Percentiles rank a stretch among this genome's conserved stretches.
Conservation (phyloP, 2,329 filamentous ascomycete genomes). For the Neonectria ditissima region DNA sequence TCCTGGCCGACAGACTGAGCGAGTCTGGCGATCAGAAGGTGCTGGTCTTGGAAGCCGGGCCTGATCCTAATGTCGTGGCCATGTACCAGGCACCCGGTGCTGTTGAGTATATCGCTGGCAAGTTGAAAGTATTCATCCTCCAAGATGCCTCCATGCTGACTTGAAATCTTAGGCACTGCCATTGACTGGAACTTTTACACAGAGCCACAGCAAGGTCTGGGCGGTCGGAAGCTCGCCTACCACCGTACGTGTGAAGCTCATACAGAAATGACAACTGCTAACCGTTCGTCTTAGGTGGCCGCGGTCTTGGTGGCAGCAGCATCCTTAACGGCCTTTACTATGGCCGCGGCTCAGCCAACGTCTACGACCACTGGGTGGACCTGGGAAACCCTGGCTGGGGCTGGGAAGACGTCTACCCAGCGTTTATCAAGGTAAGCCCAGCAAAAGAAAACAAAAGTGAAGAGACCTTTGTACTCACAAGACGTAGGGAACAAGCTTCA, state of each 20-base stretch:
- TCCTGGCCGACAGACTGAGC: conserved; percentile 6
- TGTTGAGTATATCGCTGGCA: not conserved
- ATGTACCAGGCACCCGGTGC: conserved; percentile 2
- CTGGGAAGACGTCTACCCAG: not conserved
- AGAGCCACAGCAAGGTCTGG: conserved; percentile 9
- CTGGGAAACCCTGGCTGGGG: not conserved
- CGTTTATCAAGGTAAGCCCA: not conserved
- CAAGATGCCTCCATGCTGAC: not conserved
- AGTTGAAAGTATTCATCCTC: not conserved
- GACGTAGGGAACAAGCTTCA: conserved; percentile 34
- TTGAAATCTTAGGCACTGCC: not conserved
- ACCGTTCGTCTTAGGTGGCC: not conserved
- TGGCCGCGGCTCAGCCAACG: not conserved
- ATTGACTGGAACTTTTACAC: conserved; percentile 16
- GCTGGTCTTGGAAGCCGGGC: conserved; percentile 8
- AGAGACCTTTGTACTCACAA: not conserved
- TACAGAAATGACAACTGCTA: not conserved
- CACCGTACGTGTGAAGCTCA: not conserved
- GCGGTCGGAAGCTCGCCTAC: conserved; percentile 3
- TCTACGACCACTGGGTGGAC: not conserved
- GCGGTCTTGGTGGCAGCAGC: not conserved
- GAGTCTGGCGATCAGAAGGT: conserved; percentile 11
- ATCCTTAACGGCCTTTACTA: not conserved
- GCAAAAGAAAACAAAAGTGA: not conserved
- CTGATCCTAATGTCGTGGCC: conserved; percentile 8